Percentiles rank a stretch among this genome's conserved stretches.
Conservation (phyloP, 805 yeast species). For the Saccharomycopsis selenospora region DNA sequence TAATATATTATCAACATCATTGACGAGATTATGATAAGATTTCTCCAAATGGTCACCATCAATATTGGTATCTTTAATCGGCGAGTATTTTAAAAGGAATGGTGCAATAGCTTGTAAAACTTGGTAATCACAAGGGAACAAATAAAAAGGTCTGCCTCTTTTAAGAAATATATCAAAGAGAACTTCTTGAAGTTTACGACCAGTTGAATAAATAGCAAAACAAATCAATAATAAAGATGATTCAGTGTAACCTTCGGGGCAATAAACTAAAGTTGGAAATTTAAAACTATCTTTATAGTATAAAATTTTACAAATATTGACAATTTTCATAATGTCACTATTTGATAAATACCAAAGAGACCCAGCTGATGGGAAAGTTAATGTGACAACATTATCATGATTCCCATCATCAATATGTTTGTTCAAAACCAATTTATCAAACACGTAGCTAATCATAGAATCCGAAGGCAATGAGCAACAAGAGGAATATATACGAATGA, state of each 20-base stretch:
- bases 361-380: constrained; percentile 72
- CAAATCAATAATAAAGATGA: constrained; percentile 69
- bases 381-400: neutral
- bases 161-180: constrained; percentile 53
- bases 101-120: constrained; percentile 60
- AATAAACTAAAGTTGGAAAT: constrained; percentile 53
- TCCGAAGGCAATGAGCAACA: constrained; percentile 9
- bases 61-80: constrained; percentile 27
- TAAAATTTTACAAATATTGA: constrained; percentile 63
- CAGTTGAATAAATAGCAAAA: constrained; percentile 62
- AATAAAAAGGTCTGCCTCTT: constrained; percentile 73
- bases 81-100: constrained; percentile 56
- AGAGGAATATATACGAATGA: constrained; percentile 6
- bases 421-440: neutral
- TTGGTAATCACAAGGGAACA: constrained; percentile 69
- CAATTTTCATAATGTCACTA: constrained; percentile 53
- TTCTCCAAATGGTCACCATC: too few species aligned
- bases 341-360: constrained; percentile 65
- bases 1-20: too few species aligned
- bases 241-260: constrained; percentile 91
- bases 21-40: too few species aligned
- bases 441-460: constrained; percentile 5
- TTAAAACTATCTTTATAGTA: constrained; percentile 34
- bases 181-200: constrained; percentile 55
- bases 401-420: constrained; percentile 5